Conservation (phyloP, 345 rosid species). For the Populus ilicifolia region DNA sequence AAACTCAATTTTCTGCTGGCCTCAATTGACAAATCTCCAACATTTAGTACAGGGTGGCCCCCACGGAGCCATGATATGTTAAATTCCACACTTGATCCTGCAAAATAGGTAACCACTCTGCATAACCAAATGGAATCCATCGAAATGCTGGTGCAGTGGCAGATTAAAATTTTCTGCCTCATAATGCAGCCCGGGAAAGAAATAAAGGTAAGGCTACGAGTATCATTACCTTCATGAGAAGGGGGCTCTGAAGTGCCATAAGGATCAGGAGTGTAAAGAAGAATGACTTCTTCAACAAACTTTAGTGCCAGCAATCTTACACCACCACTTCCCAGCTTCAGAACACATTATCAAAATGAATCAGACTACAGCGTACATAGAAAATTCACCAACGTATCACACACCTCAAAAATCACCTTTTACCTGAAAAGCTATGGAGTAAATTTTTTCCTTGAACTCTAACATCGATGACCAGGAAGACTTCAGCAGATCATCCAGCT, state of each 20-base stretch:
- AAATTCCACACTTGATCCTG: conserved; percentile 58
- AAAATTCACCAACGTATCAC: conserved; percentile 9
- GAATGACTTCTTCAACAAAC: conserved; percentile 84
- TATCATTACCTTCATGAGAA: conserved; percentile 51
- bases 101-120: conserved; percentile 22
- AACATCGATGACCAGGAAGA: conserved; percentile 80
- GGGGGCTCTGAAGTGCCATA: conserved; percentile 55
- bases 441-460: conserved; percentile 81
- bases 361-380: conserved; percentile 21
- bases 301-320: conserved; percentile 69
- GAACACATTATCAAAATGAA: conserved; percentile 20
- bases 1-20: conserved; percentile 73
- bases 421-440: conserved; percentile 75
- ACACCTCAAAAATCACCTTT: conserved; percentile 10
- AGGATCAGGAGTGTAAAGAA: conserved; percentile 85
- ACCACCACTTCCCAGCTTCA: conserved; percentile 79
- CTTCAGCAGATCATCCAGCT: conserved; percentile 55
- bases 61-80: conserved; percentile 82
- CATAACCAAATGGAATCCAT: conserved; percentile 17
- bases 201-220: conserved; percentile 9
- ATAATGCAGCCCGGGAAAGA: neutral
- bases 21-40: conserved; percentile 86
- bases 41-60: conserved; percentile 77
- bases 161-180: neutral
- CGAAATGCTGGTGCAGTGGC: neutral